Conservation (phyloP, 1,284 basidiomycete genomes). For the Ustilago vetiveriae region DNA sequence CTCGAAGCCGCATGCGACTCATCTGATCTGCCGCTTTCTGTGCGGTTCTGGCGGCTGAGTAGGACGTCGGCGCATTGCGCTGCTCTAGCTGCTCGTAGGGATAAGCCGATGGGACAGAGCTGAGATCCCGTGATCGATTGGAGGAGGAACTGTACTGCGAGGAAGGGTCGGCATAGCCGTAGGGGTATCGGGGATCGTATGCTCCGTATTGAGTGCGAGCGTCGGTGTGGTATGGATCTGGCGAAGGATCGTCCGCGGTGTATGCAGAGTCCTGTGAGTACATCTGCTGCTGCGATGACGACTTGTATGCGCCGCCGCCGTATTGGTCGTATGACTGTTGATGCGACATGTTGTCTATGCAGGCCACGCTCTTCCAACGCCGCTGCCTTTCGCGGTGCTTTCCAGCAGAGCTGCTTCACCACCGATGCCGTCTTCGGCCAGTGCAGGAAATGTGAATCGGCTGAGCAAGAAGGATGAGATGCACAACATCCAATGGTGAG, state of each 20-base stretch:
- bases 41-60: slow-evolving; percentile 5
- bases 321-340: slow-evolving; percentile 24
- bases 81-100: slow-evolving; percentile 6
- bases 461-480: no score
- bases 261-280: slow-evolving; percentile 6
- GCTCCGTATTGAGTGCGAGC: slow-evolving; percentile 24
- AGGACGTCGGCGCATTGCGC: slow-evolving; percentile 13
- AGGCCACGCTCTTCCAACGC: neutral
- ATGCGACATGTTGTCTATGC: slow-evolving; percentile 16
- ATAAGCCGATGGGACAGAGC: neutral
- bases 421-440: no score
- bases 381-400: neutral
- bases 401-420: neutral
- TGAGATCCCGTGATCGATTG: neutral
- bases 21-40: slow-evolving; percentile 10
- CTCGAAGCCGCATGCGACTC: slow-evolving; percentile 19
- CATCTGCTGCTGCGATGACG: slow-evolving; percentile 11
- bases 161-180: slow-evolving; percentile 4
- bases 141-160: neutral
- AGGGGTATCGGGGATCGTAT: slow-evolving; percentile 38
- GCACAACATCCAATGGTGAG: no score
- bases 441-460: no score
- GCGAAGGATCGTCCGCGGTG: neutral
- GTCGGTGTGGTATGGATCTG: slow-evolving; percentile 15
- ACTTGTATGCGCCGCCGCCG: slow-evolving; percentile 8